Conservation (phyloP, 1,284 basidiomycete genomes). For the Microbotryum lychnidis-dioicae region DNA sequence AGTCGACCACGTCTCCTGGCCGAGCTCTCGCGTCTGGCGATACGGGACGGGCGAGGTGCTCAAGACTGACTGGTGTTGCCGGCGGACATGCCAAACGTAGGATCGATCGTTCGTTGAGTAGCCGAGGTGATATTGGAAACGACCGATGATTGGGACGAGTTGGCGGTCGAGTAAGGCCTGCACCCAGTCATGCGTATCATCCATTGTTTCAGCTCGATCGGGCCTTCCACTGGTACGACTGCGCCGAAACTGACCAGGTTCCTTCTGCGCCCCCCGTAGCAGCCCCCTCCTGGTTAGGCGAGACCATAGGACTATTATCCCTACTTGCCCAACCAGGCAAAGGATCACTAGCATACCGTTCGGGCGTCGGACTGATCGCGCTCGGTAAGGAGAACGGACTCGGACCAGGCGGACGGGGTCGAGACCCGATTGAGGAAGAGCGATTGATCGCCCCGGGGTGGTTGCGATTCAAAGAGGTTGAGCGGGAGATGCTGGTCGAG, state of each 20-base stretch:
- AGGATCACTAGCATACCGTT: too few species aligned
- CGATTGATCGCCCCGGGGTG: too few species aligned
- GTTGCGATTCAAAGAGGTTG: too few species aligned
- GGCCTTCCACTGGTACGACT: too few species aligned
- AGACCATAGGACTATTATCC: too few species aligned
- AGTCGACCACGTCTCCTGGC: not conserved
- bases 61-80: slow-evolving; percentile 22
- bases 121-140: slow-evolving; percentile 11
- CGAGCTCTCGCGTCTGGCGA: not conserved
- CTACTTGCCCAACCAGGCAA: too few species aligned
- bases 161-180: slow-evolving; percentile 32
- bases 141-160: slow-evolving; percentile 19
- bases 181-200: not conserved
- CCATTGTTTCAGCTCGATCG: not conserved
- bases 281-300: not conserved
- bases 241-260: not conserved
- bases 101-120: slow-evolving; percentile 9
- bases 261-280: not conserved
- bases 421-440: too few species aligned
- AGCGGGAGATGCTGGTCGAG: too few species aligned
- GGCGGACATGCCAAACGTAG: slow-evolving; percentile 28
- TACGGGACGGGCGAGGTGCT: not conserved
- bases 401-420: too few species aligned
- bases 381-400: too few species aligned
- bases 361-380: too few species aligned